Evolutionary conservation across 1,284 basidiomycete species (phyloP).

Genomic region (Agroathelia rolfsii): DNA sequence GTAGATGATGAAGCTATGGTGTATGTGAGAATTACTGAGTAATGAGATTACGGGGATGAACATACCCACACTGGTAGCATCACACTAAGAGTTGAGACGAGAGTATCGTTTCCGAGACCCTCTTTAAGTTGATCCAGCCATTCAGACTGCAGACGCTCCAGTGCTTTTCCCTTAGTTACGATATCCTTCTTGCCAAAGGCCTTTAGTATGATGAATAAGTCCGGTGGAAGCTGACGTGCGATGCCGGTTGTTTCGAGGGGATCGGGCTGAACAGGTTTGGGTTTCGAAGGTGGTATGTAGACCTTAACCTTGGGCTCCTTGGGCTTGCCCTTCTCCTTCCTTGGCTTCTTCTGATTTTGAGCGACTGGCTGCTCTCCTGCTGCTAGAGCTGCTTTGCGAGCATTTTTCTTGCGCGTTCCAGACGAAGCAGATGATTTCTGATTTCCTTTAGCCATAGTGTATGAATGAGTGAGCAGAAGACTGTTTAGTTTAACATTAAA

Average conservation of each 20-base stretch:
- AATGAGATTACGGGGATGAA: slow-evolving; percentile 14
- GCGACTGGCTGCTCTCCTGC: slow-evolving; percentile 21
- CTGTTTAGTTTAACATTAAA: no score
- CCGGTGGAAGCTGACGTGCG: slow-evolving; percentile 67
- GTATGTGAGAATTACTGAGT: slow-evolving; percentile 8
- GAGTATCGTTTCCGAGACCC: slow-evolving; percentile 31
- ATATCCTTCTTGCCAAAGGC: slow-evolving; percentile 87
- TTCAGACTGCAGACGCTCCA: slow-evolving; percentile 71
- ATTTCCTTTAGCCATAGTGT: slow-evolving; percentile 41
- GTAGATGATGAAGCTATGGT: slow-evolving; percentile 73
- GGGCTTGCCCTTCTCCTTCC: slow-evolving; percentile 51
- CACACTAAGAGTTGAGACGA: slow-evolving; percentile 41
- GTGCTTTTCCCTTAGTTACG: slow-evolving; percentile 76
- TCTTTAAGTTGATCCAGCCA: slow-evolving; percentile 54
- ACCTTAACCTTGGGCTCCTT: slow-evolving; percentile 66
- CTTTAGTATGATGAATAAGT: slow-evolving; percentile 77
- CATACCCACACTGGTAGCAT: slow-evolving; percentile 87
- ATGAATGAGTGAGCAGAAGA: no score
- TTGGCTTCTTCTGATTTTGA: slow-evolving; percentile 32
- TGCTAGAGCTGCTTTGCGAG: slow-evolving; percentile 41
- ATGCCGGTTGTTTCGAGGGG: slow-evolving; percentile 87
- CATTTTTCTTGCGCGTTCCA: slow-evolving; percentile 81
- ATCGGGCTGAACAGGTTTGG: slow-evolving; percentile 76
- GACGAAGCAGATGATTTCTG: slow-evolving; percentile 67
- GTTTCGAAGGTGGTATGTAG: slow-evolving; percentile 83